Conservation (phyloP, 1,284 basidiomycete species). For the Ustilago tritici region DNA sequence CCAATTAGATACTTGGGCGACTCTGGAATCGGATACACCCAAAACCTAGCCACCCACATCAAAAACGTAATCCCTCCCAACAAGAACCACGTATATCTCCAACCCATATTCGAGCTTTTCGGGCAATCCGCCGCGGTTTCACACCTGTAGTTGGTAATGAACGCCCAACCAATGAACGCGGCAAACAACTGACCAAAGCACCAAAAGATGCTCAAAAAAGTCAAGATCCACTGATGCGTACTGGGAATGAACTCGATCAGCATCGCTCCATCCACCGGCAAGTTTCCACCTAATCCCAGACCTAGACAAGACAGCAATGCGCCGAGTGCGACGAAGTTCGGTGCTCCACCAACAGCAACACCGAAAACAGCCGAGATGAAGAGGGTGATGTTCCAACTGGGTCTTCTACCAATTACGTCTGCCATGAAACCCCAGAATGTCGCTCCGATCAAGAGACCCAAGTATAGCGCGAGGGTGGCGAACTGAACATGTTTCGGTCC, state of each 20-base stretch:
- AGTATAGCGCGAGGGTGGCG: conserved; percentile 73
- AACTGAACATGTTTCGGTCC: conserved; percentile 55
- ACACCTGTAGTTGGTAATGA: conserved; percentile 73
- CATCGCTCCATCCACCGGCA: conserved; percentile 65
- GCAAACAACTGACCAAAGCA: conserved; percentile 74
- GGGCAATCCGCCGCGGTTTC: conserved; percentile 70
- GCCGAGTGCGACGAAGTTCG: conserved; percentile 74
- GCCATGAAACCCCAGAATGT: conserved; percentile 73
- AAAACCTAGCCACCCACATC: conserved; percentile 68
- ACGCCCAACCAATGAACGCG: conserved; percentile 66
- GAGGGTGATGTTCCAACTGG: conserved; percentile 76
- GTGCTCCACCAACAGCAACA: conserved; percentile 74
- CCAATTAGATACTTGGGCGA: conserved; percentile 79
- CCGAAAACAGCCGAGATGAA: conserved; percentile 76
- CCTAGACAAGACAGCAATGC: conserved; percentile 74
- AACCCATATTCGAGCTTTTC: conserved; percentile 74
- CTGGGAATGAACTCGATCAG: conserved; percentile 65
- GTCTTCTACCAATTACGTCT: conserved; percentile 72
- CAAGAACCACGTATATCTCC: conserved; percentile 76
- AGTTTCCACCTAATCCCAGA: conserved; percentile 75
- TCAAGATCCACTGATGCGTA: conserved; percentile 74
- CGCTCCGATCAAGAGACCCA: conserved; percentile 76
- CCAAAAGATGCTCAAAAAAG: conserved; percentile 78
- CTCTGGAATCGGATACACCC: conserved; percentile 73
- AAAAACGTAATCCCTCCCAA: conserved; percentile 58